A percentile compares a stretch with the other conserved stretches of the same genome.
phyloP scores from a whole-genome alignment of 1,139 yeast genomes.

The Neolecta irregularis region DNA sequence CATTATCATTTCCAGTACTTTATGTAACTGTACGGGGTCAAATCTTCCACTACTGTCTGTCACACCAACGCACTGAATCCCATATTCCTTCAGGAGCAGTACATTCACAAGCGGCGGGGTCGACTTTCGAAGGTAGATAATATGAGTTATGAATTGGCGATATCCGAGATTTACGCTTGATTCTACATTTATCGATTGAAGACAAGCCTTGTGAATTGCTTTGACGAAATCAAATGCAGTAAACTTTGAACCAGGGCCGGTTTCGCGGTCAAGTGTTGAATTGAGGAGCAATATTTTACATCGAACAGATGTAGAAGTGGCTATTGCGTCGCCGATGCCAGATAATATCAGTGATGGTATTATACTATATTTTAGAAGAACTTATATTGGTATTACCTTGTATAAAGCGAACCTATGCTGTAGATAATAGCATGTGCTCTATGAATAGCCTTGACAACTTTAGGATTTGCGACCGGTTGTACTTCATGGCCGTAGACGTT shows the following conservation, averaged over 20 bases:
- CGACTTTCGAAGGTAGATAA: not conserved
- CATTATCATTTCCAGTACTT: not conserved
- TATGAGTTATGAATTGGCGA: not conserved
- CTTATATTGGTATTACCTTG: no score
- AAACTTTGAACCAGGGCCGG: not conserved
- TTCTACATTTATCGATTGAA: not conserved
- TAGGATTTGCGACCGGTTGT: conserved; percentile 55
- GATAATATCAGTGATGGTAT: conserved; percentile 1
- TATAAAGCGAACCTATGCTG: conserved; percentile 60
- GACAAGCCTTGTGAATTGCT: not conserved
- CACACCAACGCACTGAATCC: not conserved
- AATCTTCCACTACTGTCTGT: no score
- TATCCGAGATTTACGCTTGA: not conserved
- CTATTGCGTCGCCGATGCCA: not conserved
- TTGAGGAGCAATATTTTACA: not conserved
- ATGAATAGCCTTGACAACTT: conserved; percentile 41
- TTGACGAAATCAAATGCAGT: not conserved
- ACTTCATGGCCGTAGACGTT: conserved; percentile 84
- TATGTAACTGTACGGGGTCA: not conserved
- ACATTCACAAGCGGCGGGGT: not conserved
- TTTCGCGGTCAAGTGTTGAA: not conserved
- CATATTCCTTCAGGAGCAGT: no score
- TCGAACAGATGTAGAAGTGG: not conserved
- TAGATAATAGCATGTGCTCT: conserved; percentile 46
- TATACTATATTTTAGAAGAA: no score